Evolutionary conservation across 2,329 filamentous ascomycete genomes (phyloP), one percentile per base, ranked within the genome.

Genomic region (Pestalotiopsis sp.): DNA sequence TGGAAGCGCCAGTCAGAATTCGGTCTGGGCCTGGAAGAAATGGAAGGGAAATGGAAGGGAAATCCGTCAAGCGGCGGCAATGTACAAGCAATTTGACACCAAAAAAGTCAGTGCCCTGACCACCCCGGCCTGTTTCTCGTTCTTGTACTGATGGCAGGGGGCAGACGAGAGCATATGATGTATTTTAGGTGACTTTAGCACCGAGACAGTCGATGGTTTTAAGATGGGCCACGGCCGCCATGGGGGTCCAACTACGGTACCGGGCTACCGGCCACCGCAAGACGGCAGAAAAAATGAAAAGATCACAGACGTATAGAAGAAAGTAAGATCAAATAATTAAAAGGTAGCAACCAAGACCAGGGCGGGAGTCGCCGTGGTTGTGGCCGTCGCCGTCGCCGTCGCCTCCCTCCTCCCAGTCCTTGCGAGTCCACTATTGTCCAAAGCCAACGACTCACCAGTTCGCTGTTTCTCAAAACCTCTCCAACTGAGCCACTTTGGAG

Each of bases 141-240:
- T 52, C n/a, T 39, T 52, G 45, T 52, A 9, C 45, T 17, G 45
- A 11, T 52, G 45, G 45, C 45, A 39, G 62, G 38, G 62, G 64
- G 64, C 7, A 36, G 31, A 36, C 31, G 31, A 36, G 31, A 56
- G 52, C 25, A 25, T 67, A 67, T 59, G 65, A 67, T 67, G 65
- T 67, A 67, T 67, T 61, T 36, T 67, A 67, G 65, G 64, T 58
- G 23, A 66, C 6, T 57, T 66, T 39, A 56, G 45, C 61, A 59
- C 65, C 27, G 36, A 41, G 52, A 61, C 65, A 49, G 45, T 66
- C 13, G 63, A 38, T n/a, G 52, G 25, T 39, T 39, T 20, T 36
- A 59, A 36, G 14, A n/a, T 59, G 17, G 17, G 57, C 57, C 14
- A 59, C 27, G 57, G 57, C 23, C 23, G 23, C 56, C 23, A 59